These are phyloP conservation scores for Trypanosoma lewisi DNA, from an alignment of 208 protist genomes.

Conservation along the genomic window DNA sequence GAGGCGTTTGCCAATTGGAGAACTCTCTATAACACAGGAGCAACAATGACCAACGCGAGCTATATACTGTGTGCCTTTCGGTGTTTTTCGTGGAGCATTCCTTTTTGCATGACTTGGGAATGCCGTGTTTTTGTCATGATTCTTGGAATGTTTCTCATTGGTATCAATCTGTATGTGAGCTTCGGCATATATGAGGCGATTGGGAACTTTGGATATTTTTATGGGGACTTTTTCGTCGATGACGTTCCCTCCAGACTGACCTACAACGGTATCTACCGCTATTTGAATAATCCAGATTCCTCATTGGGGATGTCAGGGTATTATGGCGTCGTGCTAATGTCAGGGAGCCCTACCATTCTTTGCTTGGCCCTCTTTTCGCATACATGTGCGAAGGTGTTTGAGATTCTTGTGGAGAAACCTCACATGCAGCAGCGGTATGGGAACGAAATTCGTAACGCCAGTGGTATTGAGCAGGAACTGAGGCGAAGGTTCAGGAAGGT, in stretches of 20 bases:
- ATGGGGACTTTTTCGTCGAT: constrained; percentile 89
- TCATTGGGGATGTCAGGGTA: constrained; percentile 87
- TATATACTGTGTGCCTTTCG: constrained; percentile 51
- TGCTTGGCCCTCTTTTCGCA: constrained; percentile 79
- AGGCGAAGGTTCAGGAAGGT: too few relatives aligned
- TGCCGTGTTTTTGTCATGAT: constrained; percentile 46
- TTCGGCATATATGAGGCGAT: constrained; percentile 81
- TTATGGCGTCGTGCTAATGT: too few relatives aligned
- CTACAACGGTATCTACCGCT: constrained; percentile 94
- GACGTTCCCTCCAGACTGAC: constrained; percentile 68
- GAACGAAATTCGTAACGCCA: constrained; percentile 34
- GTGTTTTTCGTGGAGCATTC: constrained; percentile 41
- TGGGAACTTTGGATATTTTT: constrained; percentile 93
- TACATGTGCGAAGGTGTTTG: constrained; percentile 74
- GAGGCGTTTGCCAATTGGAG: constrained; percentile 92
- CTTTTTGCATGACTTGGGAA: constrained; percentile 36
- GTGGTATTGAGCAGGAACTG: constrained; percentile 60
- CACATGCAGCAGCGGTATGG: constrained; percentile 64
- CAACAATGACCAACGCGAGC: constrained; percentile 59
- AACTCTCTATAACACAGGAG: constrained; percentile 74
- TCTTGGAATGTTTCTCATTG: constrained; percentile 53
- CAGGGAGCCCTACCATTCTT: constrained; percentile 70
- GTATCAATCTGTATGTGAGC: constrained; percentile 86
- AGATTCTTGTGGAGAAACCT: constrained; percentile 78
- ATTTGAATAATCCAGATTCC: constrained; percentile 93